Evolutionary conservation across 2,329 filamentous ascomycete species (phyloP).

Genomic region (Colletotrichum acutatum): DNA sequence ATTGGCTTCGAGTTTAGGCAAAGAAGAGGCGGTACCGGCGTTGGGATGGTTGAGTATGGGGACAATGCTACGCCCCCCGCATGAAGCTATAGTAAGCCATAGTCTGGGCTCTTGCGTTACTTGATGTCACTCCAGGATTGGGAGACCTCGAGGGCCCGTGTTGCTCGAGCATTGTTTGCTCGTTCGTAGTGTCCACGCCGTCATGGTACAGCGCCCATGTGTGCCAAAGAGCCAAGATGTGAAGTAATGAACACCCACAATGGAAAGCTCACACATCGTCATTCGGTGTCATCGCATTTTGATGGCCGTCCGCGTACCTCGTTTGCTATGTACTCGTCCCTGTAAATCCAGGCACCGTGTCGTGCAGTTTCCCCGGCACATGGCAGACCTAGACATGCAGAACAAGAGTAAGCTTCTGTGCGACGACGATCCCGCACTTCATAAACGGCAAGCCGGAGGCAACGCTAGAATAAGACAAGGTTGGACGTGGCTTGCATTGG

Average conservation of each 20-base stretch:
- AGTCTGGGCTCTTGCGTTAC: background rate
- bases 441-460: background rate
- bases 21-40: background rate
- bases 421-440: background rate
- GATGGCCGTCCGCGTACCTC: background rate
- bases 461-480: background rate
- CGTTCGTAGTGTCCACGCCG: background rate
- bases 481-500: background rate
- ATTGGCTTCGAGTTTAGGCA: slow-evolving; percentile 13
- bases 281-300: too few relatives aligned
- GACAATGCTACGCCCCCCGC: background rate
- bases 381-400: background rate
- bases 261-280: background rate
- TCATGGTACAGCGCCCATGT: background rate
- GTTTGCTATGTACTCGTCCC: background rate
- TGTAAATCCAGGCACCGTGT: background rate
- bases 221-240: background rate
- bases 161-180: background rate
- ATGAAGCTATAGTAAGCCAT: background rate
- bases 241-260: background rate
- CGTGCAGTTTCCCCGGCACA: background rate
- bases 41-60: background rate
- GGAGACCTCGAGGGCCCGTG: background rate
- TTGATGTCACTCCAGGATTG: background rate
- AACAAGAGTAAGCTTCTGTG: background rate